These are phyloP conservation scores for Limonomyces culmigenus DNA, from an alignment of 1,284 basidiomycete genomes.

Conservation along the genomic window DNA sequence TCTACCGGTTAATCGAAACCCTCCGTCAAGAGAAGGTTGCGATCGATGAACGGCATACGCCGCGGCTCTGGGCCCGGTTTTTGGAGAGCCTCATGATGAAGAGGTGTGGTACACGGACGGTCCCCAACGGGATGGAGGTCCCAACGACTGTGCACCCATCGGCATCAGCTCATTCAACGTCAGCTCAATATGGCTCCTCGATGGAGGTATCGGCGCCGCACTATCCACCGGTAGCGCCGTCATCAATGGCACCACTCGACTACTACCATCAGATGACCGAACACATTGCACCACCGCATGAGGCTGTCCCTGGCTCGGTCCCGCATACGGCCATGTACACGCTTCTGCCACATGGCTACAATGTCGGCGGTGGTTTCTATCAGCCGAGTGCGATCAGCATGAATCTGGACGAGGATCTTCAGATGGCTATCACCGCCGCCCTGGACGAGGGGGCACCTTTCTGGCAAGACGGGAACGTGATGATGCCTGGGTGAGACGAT, in stretches of 20 bases:
- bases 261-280: neutral
- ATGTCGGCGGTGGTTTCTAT: neutral
- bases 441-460: constrained; percentile 54
- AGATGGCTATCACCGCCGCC: constrained; percentile 41
- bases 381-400: neutral
- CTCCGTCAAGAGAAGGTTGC: constrained; percentile 58
- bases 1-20: constrained; percentile 53
- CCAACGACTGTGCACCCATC: neutral
- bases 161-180: neutral
- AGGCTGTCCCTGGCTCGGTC: too few relatives aligned
- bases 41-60: constrained; percentile 69
- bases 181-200: neutral
- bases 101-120: constrained; percentile 21
- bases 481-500: constrained; percentile 57
- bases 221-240: neutral
- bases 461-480: constrained; percentile 58
- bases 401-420: constrained; percentile 3
- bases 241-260: neutral
- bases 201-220: neutral
- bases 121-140: neutral
- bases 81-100: constrained; percentile 46
- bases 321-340: too few relatives aligned
- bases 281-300: too few relatives aligned
- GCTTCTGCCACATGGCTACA: too few relatives aligned
- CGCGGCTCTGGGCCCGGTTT: constrained; percentile 67